Evolutionary conservation across 1,284 basidiomycete genomes (phyloP), one percentile per base, ranked within the genome.

Genomic region (Moniliophthora roreri): DNA sequence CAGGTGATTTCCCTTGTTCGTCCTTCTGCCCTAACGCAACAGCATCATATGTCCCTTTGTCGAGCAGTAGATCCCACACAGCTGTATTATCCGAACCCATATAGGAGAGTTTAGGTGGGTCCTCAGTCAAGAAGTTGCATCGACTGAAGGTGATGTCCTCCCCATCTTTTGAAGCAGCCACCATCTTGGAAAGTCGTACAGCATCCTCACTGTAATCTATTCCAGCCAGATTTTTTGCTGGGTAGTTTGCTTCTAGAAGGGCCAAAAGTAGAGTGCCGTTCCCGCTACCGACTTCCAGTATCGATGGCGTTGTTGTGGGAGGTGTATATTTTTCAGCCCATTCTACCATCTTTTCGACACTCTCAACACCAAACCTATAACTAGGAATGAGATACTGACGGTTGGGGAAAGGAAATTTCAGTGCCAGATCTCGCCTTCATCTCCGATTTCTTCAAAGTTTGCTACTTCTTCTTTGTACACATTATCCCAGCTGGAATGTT

Each of bases 31-130:
- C 85, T 40, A 96, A 73, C 0, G 91, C 89, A 54, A 95, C 93
- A 1, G 93, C 93, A 64, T 96, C 93, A 60, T 86, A 91, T 0
- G 93, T 93, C 26, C 89, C 88, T 66, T 92, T 92, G 68, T 92
- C 89, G 53, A 92, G 62, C 6, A 91, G 63, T 8, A 90, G 66
- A 62, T 88, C 84, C 88, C 89, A 91, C 26, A 62, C 59, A 32
- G 65, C 66, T 20, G 13, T 26, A 23, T 37, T 55, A 62, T 51
- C 60, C 8, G 13, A 60, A 9, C 61, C 54, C 50, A 66, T 63
- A 11, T 60, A 57, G 2, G 69, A 56, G 9, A 81, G 73, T 2
- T 63, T 44, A 18, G 68, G 68, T 11, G 77, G 77, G 26, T 72
- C 73, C 3, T 82, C 72, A 10, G 68, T 64, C 39, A 91, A 66